Percentiles rank a stretch among this genome's conserved stretches.
phyloP scores from a whole-genome alignment of 1,284 basidiomycete genomes.

The Boletus hoseneyae region DNA sequence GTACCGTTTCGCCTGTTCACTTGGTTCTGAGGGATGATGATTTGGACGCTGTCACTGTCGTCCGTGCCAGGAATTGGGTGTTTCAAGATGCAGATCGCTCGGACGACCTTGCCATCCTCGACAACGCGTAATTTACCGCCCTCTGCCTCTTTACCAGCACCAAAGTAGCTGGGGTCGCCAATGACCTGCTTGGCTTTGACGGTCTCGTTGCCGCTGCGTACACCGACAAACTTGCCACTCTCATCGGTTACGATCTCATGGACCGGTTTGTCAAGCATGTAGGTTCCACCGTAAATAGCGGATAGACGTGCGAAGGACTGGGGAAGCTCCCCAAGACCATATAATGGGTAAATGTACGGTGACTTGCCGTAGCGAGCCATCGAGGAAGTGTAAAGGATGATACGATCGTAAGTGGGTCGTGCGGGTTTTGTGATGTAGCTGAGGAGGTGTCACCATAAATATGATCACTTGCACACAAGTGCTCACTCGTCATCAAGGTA shows the following conservation, averaged over 20 bases:
- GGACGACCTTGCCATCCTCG: conserved; percentile 92
- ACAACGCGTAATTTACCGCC: conserved; percentile 83
- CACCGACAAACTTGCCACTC: conserved; percentile 91
- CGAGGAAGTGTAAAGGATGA: conserved; percentile 95
- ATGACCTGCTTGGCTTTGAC: conserved; percentile 98
- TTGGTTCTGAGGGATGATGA: conserved; percentile 99
- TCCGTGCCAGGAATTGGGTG: conserved; percentile 99
- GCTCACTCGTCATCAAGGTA: conserved; percentile 95
- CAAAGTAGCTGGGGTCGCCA: conserved; percentile 98
- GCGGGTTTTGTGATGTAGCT: conserved; percentile 95
- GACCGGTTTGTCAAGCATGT: conserved; percentile 98
- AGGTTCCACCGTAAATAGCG: conserved; percentile 99
- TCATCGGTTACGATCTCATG: conserved; percentile 86
- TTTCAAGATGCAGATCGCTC: conserved; percentile 97
- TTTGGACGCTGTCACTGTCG: conserved; percentile 91
- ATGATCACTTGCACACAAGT: neutral
- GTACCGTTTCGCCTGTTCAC: conserved; percentile 90
- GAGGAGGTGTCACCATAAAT: conserved; percentile 7
- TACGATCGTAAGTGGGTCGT: conserved; percentile 89
- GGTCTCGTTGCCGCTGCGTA: conserved; percentile 86
- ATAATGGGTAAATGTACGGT: conserved; percentile 99
- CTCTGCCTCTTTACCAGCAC: conserved; percentile 59
- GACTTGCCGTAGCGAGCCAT: conserved; percentile 99
- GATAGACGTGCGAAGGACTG: conserved; percentile 98
- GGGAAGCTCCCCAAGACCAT: conserved; percentile 97